Evolutionary conservation across 371 early-diverging fungal species (phyloP).

Genomic region (Phascolomyces articulosus): DNA sequence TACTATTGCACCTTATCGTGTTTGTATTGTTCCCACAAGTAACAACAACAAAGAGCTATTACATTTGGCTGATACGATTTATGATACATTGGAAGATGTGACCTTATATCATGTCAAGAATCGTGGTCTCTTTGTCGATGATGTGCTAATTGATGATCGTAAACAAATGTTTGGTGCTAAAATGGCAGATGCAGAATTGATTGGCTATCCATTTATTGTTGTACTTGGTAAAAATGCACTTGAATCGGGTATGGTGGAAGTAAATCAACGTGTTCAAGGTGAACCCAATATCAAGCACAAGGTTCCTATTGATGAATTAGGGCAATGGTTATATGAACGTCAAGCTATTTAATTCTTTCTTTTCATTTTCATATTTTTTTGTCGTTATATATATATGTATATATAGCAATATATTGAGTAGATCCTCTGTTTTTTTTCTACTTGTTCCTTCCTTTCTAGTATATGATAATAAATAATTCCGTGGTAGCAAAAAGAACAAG

Average conservation of each 20-base stretch:
- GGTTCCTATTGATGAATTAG: constrained; percentile 22
- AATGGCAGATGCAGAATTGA: constrained; percentile 74
- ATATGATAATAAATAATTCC: too few species aligned
- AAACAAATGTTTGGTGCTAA: constrained; percentile 66
- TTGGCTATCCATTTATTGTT: constrained; percentile 74
- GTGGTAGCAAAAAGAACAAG: too few species aligned
- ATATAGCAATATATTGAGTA: too few species aligned
- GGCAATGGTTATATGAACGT: constrained; percentile 16
- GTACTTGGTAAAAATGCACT: constrained; percentile 68
- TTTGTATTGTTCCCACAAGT: constrained; percentile 65
- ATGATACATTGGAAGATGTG: constrained; percentile 39
- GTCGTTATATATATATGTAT: too few species aligned
- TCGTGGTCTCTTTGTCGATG: constrained; percentile 11
- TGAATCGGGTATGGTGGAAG: constrained; percentile 56
- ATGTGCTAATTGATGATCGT: constrained; percentile 60
- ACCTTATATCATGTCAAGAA: background rate
- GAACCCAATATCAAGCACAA: constrained; percentile 28
- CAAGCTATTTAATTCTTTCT: constrained; percentile 3
- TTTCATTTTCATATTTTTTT: too few species aligned
- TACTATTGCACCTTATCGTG: constrained; percentile 75
- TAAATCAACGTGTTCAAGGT: constrained; percentile 58
- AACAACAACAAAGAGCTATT: constrained; percentile 40
- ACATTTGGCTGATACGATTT: constrained; percentile 43
- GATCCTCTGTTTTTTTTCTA: too few species aligned
- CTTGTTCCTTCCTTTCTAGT: too few species aligned